Percentiles rank a stretch among this genome's conserved stretches.
Conservation (phyloP, 768 basidiomycete genomes). For the Psilocybe sp. region DNA sequence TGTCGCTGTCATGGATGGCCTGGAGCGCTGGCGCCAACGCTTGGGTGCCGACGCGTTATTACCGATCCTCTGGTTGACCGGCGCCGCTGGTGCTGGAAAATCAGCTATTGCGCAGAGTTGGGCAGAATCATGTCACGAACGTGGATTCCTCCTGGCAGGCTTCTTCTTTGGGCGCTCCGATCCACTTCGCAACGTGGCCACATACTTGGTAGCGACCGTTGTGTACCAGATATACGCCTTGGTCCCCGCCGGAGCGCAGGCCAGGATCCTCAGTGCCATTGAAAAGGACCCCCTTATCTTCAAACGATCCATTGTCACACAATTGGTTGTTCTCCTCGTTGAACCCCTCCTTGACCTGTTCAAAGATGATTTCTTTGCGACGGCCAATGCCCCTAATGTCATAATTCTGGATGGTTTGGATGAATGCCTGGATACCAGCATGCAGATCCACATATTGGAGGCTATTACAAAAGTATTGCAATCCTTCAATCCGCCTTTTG, state of each 20-base stretch:
- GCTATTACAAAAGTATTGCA: too few species aligned
- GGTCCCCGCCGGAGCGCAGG: background rate
- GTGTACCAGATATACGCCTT: conserved; percentile 23
- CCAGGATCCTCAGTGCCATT: conserved; percentile 5
- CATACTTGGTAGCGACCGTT: conserved; percentile 26
- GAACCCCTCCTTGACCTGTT: conserved; percentile 7
- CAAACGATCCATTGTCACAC: conserved; percentile 10
- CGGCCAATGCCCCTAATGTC: too few species aligned
- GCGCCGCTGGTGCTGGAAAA: conserved; percentile 1
- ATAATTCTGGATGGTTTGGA: too few species aligned
- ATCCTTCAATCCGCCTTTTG: too few species aligned
- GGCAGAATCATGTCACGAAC: conserved; percentile 10
- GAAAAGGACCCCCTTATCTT: conserved; percentile 17
- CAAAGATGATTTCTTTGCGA: conserved; percentile 17
- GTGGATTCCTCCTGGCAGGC: conserved; percentile 22
- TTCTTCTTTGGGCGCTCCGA: conserved; percentile 34
- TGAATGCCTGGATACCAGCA: too few species aligned
- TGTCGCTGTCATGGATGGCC: too few species aligned
- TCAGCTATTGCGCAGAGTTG: conserved; percentile 9
- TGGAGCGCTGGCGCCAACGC: too few species aligned
- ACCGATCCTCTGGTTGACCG: too few species aligned
- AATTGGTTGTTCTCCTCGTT: conserved; percentile 13
- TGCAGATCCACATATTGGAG: too few species aligned
- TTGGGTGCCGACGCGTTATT: too few species aligned
- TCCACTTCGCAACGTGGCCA: conserved; percentile 17